A percentile compares a stretch with the other conserved stretches of the same genome.
Conservation (phyloP, 2,329 filamentous ascomycete species). For the Chrysosporium queenslandicum region DNA sequence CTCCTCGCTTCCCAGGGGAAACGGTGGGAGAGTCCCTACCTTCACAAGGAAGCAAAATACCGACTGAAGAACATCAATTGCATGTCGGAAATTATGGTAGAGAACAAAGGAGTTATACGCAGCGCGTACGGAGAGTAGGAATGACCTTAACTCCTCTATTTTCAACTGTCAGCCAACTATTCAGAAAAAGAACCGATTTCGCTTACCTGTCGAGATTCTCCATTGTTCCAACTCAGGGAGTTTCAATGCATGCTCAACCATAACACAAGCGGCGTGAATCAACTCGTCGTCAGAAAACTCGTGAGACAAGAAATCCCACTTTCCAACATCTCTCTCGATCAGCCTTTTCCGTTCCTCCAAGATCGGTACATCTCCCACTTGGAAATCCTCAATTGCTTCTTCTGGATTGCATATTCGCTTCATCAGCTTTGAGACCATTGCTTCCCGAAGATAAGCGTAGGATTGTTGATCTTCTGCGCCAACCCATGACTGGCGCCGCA, state of each 20-base stretch:
- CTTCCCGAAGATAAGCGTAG: conserved; percentile 80
- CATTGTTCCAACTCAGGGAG: conserved; percentile 74
- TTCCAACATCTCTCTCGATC: conserved; percentile 60
- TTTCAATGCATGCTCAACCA: conserved; percentile 78
- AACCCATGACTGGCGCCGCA: conserved; percentile 83
- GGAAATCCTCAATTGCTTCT: conserved; percentile 50
- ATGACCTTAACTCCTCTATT: conserved; percentile 68
- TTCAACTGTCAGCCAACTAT: neutral
- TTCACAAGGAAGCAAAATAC: conserved; percentile 80
- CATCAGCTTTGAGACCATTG: conserved; percentile 89
- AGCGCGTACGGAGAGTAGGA: conserved; percentile 75
- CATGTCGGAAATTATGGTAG: conserved; percentile 97
- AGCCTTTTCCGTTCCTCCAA: conserved; percentile 53
- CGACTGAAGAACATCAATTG: conserved; percentile 89
- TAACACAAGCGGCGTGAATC: conserved; percentile 70
- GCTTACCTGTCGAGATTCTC: conserved; percentile 66
- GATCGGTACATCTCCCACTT: conserved; percentile 53
- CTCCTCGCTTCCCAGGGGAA: conserved; percentile 38
- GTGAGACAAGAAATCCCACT: conserved; percentile 84
- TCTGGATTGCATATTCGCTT: conserved; percentile 70
- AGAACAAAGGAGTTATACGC: conserved; percentile 96
- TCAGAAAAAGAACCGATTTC: neutral
- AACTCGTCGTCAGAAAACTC: conserved; percentile 85
- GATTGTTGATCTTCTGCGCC: conserved; percentile 75
- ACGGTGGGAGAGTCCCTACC: conserved; percentile 64